phyloP scores from a whole-genome alignment of 2,329 filamentous ascomycete genomes.

The Parastagonospora avenae region DNA sequence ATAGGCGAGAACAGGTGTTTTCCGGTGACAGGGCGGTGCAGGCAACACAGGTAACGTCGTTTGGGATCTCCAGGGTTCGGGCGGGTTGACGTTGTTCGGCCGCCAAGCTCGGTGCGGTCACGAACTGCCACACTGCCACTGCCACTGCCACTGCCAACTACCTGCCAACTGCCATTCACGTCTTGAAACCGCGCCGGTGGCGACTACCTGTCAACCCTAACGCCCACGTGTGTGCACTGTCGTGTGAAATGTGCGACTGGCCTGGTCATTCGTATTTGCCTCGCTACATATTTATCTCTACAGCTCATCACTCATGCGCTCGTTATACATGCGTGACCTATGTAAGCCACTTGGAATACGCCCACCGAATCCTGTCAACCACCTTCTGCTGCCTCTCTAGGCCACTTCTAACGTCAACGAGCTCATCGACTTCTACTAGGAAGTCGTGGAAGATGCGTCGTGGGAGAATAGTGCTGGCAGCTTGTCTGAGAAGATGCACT shows the following conservation, averaged over 20 bases:
- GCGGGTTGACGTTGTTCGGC: conserved; percentile 18
- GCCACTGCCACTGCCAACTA: not conserved
- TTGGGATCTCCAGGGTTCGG: conserved; percentile 6
- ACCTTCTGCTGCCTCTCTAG: conserved; percentile 79
- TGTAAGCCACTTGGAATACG: conserved; percentile 75
- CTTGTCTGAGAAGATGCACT: conserved; percentile 77
- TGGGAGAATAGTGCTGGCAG: conserved; percentile 71
- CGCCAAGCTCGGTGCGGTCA: conserved; percentile 17
- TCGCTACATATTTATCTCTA: not conserved
- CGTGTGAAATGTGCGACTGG: no score
- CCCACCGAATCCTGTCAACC: conserved; percentile 85
- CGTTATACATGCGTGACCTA: conserved; percentile 8
- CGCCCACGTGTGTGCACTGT: not conserved
- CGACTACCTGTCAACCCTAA: not conserved
- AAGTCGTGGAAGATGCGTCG: conserved; percentile 81
- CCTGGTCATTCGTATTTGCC: not conserved
- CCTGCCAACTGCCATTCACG: not conserved
- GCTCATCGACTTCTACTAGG: conserved; percentile 81
- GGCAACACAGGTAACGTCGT: conserved; percentile 8
- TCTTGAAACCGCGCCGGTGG: not conserved
- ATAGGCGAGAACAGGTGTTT: not conserved
- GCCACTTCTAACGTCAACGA: conserved; percentile 79
- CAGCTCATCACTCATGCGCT: not conserved
- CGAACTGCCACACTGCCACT: not conserved
- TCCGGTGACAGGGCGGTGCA: conserved; percentile 1